Percentiles rank a stretch among this genome's conserved stretches.
Evolutionary conservation across 2,329 filamentous ascomycete genomes (phyloP).

Genomic region (Endoconidiophora polonica): DNA sequence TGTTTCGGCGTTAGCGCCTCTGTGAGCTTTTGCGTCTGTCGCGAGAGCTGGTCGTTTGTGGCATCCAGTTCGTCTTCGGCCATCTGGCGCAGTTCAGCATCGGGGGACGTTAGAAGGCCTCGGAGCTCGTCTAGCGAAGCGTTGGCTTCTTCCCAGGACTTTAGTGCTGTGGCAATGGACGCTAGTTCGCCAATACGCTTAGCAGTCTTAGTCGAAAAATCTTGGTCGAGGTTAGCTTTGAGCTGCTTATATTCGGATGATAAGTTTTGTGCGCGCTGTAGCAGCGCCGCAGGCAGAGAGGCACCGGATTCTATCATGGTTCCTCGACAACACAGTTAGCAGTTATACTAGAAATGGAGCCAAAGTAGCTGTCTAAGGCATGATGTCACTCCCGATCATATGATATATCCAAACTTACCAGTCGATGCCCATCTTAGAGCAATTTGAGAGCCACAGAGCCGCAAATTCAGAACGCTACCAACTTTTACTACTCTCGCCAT

Average conservation of each 20-base stretch:
- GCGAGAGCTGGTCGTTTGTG: constrained; percentile 43
- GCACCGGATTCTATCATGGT: constrained; percentile 6
- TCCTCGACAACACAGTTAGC: background rate
- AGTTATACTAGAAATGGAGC: background rate
- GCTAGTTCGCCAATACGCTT: constrained; percentile 46
- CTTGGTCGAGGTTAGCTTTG: constrained; percentile 30
- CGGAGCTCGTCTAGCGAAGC: constrained; percentile 37
- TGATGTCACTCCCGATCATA: too few relatives aligned
- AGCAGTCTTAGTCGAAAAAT: constrained; percentile 40
- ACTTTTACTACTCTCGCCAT: background rate
- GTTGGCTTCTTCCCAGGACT: constrained; percentile 39
- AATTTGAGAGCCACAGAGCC: background rate
- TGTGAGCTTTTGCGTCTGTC: constrained; percentile 52
- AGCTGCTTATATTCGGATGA: constrained; percentile 40
- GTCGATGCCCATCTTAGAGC: background rate
- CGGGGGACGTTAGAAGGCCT: constrained; percentile 31
- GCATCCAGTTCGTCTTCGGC: constrained; percentile 65
- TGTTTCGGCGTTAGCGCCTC: constrained; percentile 70
- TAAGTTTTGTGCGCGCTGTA: constrained; percentile 41
- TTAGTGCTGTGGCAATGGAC: constrained; percentile 38
- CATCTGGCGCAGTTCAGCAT: constrained; percentile 58
- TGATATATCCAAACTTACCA: background rate
- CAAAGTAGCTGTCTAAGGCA: too few relatives aligned
- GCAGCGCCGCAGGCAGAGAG: constrained; percentile 35
- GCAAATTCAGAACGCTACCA: too few relatives aligned